Evolutionary conservation across 805 yeast genomes (phyloP), one percentile per base, ranked within the genome.

Genomic region (Wickerhamiella brachini): DNA sequence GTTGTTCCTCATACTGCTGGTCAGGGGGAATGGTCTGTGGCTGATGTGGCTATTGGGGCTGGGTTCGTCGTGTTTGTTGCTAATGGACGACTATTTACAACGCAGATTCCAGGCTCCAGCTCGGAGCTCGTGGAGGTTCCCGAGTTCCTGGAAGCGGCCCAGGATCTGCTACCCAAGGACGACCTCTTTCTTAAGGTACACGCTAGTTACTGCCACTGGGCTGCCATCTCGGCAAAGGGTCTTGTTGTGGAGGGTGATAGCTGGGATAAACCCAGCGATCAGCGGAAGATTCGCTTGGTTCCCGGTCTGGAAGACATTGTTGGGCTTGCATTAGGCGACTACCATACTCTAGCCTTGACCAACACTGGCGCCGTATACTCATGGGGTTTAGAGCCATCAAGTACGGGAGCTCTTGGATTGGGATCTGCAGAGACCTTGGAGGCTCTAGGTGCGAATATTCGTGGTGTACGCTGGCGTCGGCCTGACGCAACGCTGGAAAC

Each of bases 21-120:
- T 3, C 20, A 22, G 31, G 46, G 44, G 9, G 49, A 34, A 13
- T 47, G 49, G 49, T 21, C 17, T 8, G 49, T 47, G 23, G 22
- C 44, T 12, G 44, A 47, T 37, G 34, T 37, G 15, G 49, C 44
- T 2, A 43, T 47, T n/a, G 49, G 49, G 4, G 49, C 44, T 10
- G 44, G 44, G 2, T 47, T 47, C n/a, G 34, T 23, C 5, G 31
- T 37, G 12, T 37, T 47, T 18, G 26, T 37, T 5, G 31, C 49
- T 5, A 20, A 31, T 18, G 31, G 26, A 7, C 18, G 44, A 5
- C 9, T 23, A 34, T 23, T 47, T 7, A 23, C 18, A 29, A 12
- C 34, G 5, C 7, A 17, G 20, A n/a, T n/a, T 3, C 42, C 42
- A 15, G 44, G 24, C 18, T 18, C 20, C 5, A 23, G 23, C 13